Evolutionary conservation across 139 green algal species (phyloP).

Genomic region (Chlamydomonas incerta): DNA sequence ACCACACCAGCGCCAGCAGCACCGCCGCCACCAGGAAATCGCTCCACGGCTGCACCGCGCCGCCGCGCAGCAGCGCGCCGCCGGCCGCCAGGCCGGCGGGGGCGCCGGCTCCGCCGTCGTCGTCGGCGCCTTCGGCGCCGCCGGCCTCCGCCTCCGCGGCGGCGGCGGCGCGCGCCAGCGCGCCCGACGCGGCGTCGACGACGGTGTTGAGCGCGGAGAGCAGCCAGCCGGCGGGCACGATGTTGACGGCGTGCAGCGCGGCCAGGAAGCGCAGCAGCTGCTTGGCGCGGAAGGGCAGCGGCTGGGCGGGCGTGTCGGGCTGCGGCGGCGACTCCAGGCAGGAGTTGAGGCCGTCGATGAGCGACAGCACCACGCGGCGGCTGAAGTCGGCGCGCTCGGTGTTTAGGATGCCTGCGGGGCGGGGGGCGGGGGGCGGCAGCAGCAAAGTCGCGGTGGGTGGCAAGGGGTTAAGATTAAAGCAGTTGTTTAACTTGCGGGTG

Average conservation of each 20-base stretch:
- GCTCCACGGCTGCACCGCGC: constrained; percentile 79
- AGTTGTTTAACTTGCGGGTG: too few species aligned
- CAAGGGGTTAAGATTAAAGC: too few species aligned
- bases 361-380: constrained; percentile 2
- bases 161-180: background rate
- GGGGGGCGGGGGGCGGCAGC: background rate
- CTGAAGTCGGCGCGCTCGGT: constrained; percentile 42
- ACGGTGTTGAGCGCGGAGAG: constrained; percentile 60
- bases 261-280: constrained; percentile 80
- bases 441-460: too few species aligned
- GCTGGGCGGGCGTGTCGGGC: background rate
- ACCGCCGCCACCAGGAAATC: constrained; percentile 77
- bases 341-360: constrained; percentile 45
- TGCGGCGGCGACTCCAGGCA: constrained; percentile 23
- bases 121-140: background rate
- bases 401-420: constrained; percentile 52
- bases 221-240: constrained; percentile 65
- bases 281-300: constrained; percentile 52
- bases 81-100: constrained; percentile 11
- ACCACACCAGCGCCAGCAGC: constrained; percentile 80
- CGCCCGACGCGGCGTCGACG: constrained; percentile 50
- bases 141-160: background rate
- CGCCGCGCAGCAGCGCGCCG: constrained; percentile 28
- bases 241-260: constrained; percentile 62
- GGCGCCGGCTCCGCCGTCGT: background rate